Evolutionary conservation across 805 yeast genomes (phyloP).

Genomic region (Blastobotrys terrestris): DNA sequence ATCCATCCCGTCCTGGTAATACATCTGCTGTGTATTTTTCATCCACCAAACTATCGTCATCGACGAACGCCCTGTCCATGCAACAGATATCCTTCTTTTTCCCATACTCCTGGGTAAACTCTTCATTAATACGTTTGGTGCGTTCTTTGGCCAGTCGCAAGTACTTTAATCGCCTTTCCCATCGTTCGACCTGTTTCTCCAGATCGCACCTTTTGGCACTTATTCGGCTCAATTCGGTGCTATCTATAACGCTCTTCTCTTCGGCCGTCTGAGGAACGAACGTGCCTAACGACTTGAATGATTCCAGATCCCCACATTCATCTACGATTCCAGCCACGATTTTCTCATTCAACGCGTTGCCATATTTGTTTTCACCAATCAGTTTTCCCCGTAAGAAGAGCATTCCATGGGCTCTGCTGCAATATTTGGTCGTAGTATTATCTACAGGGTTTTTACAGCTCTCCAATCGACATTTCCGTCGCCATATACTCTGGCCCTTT

Average conservation of each 20-base stretch:
- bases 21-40: conserved; percentile 1
- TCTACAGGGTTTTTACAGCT: conserved; percentile 51
- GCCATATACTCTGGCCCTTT: conserved; percentile 48
- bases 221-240: background rate
- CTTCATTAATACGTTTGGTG: conserved; percentile 18
- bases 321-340: conserved; percentile 11
- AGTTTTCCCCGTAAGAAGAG: conserved; percentile 23
- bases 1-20: conserved; percentile 7
- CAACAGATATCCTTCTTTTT: conserved; percentile 24
- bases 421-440: conserved; percentile 52
- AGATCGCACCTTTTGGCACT: conserved; percentile 1
- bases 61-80: conserved; percentile 13
- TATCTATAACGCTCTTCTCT: background rate
- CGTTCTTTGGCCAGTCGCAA: conserved; percentile 20
- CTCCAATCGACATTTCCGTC: conserved; percentile 61
- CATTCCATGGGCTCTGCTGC: conserved; percentile 66
- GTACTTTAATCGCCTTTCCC: conserved; percentile 11
- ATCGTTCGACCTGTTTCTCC: conserved; percentile 5
- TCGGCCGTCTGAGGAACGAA: conserved; percentile 3
- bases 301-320: conserved; percentile 3
- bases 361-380: background rate
- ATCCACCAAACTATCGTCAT: conserved; percentile 7
- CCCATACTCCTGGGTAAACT: conserved; percentile 18
- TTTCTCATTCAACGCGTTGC: background rate
- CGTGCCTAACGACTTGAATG: conserved; percentile 13